These are phyloP conservation scores for Cucurbita argyrosperma DNA, from an alignment of 306 rosid genomes.

Conservation along the genomic window DNA sequence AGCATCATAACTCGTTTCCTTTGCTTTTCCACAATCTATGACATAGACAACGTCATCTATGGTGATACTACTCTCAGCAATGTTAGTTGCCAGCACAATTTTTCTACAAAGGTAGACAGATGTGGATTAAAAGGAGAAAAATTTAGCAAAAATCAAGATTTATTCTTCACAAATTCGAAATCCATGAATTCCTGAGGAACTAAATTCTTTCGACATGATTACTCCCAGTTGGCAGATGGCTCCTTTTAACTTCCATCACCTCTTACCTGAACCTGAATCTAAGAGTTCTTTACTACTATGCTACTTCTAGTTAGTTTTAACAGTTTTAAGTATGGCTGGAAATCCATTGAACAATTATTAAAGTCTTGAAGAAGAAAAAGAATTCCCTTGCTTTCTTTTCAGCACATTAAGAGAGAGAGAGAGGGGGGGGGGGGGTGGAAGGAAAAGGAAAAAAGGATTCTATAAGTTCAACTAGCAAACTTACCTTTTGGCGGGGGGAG, in stretches of 20 bases:
- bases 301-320: background rate
- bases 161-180: background rate
- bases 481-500: slow-evolving; percentile 74
- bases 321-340: background rate
- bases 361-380: background rate
- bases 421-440: too few species aligned
- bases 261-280: background rate
- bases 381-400: background rate
- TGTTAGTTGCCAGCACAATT: slow-evolving; percentile 91
- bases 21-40: slow-evolving; percentile 95
- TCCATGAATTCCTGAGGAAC: background rate
- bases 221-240: background rate
- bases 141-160: slow-evolving; percentile 6
- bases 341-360: background rate
- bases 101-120: slow-evolving; percentile 43
- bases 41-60: slow-evolving; percentile 91
- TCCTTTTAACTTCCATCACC: background rate
- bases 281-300: background rate
- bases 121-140: slow-evolving; percentile 9
- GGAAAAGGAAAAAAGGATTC: background rate
- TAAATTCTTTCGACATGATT: background rate
- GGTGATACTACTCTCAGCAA: slow-evolving; percentile 98
- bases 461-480: slow-evolving; percentile 16
- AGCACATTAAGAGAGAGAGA: background rate
- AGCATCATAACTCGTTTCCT: slow-evolving; percentile 98